Evolutionary conservation across 345 rosid species (phyloP), one percentile per base, ranked within the genome.

Genomic region (Mercurialis annua): DNA sequence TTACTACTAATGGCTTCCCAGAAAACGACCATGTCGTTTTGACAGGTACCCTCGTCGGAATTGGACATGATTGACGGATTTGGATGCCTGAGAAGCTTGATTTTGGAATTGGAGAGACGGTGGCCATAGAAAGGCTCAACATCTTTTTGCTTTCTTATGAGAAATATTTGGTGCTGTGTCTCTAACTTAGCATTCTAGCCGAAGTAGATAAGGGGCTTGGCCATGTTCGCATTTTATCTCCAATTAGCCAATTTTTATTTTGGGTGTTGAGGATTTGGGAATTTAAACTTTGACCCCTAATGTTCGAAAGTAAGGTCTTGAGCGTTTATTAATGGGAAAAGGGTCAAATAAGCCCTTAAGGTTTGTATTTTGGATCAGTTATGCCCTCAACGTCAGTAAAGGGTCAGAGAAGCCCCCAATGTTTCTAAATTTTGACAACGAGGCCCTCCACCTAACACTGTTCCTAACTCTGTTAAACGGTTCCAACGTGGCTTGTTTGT

Each of bases 21-120:
- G 73, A 61, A 59, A 62, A 73, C 38, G 73, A 67, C 29, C 71
- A 29, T 6, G 76, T 14, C 29, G 66, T 44, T 38, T 38, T 55
- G 58, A 18, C 42, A 21, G 83, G 70, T 18, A 59, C 58, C 43
- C 69, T 69, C 49, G 30, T 27, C 11, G 71, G 42, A 36, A 65
- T 44, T 21, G 84, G 71, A 43, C 62, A 72, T 36, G 61, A 27
- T 17, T 76, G 87, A 48, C 65, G 85, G 76, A 87, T 75, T 82
- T 67, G 70, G 46, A 86, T 57, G 57, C 85, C 90, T 47, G 75
- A 68, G 81, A 87, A 82, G 38, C 81, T 81, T 23, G 93, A 80
- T 65, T 73, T 82, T 10, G 78, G 69, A 26, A 62, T 48, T 47
- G 40, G 61, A 0, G 84, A 76, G 62, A 78, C 57, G 68, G 70